These are phyloP conservation scores for Staphylotrichum longicolle DNA, from an alignment of 495 filamentous ascomycete genomes.

Conservation along the genomic window DNA sequence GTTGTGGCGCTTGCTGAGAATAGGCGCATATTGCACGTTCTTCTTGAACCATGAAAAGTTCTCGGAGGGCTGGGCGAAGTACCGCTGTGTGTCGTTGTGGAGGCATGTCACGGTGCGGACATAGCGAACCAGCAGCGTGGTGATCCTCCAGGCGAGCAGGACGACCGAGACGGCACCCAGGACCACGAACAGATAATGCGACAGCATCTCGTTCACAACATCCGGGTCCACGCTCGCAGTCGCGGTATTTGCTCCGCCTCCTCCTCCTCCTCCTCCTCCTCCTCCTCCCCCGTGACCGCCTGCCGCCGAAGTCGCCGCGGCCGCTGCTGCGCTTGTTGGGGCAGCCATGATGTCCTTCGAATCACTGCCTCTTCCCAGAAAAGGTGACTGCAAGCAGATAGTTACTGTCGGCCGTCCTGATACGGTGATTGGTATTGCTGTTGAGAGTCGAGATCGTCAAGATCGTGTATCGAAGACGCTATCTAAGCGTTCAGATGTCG, in stretches of 20 bases:
- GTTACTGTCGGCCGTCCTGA: neutral
- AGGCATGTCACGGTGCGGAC: slow-evolving; percentile 72
- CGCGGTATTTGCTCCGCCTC: neutral
- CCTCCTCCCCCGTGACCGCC: slow-evolving; percentile 9
- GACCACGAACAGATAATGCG: slow-evolving; percentile 49
- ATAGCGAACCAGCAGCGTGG: slow-evolving; percentile 60
- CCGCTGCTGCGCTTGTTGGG: slow-evolving; percentile 9
- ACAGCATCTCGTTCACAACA: slow-evolving; percentile 45
- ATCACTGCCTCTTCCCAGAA: neutral
- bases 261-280: slow-evolving; percentile 3
- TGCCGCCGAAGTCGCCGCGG: slow-evolving; percentile 13
- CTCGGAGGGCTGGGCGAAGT: slow-evolving; percentile 47
- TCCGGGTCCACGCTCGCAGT: slow-evolving; percentile 24
- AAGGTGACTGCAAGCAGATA: no score
- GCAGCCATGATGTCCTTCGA: slow-evolving; percentile 9
- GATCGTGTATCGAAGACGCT: slow-evolving; percentile 7
- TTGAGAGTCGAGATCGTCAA: neutral
- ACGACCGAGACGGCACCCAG: slow-evolving; percentile 43
- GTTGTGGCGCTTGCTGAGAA: slow-evolving; percentile 83
- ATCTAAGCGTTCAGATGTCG: slow-evolving; percentile 4
- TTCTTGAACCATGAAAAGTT: slow-evolving; percentile 73
- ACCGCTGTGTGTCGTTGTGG: slow-evolving; percentile 61
- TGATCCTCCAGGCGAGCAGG: slow-evolving; percentile 48
- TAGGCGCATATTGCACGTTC: slow-evolving; percentile 75
- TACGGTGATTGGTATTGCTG: neutral